Conservation (phyloP, 805 yeast genomes). For the Starmera caribaea region DNA sequence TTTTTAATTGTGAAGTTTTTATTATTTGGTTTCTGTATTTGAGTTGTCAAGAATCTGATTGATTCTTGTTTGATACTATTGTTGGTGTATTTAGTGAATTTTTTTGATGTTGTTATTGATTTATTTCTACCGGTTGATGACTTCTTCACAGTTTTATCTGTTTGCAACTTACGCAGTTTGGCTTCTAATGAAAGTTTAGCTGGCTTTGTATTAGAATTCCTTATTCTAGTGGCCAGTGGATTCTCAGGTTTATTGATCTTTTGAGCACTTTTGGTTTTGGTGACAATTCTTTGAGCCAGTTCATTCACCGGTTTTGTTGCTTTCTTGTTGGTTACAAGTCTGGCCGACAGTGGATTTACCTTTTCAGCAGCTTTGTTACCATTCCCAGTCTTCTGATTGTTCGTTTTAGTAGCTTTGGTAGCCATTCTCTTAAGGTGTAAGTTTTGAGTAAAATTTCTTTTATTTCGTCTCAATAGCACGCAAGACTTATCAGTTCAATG, state of each 20-base stretch:
- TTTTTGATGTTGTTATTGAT: no score
- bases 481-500: no score
- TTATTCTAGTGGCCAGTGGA: neutral
- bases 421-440: neutral
- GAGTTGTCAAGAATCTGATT: neutral
- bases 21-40: neutral
- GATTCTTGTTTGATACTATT: neutral
- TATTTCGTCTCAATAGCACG: no score
- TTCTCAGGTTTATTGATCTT: no score
- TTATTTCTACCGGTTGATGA: no score
- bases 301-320: neutral
- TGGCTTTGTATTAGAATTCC: neutral
- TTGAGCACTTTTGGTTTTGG: neutral
- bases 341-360: conserved; percentile 4
- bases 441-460: neutral
- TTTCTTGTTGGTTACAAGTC: neutral
- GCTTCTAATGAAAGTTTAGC: no score
- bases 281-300: neutral
- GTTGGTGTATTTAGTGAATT: neutral
- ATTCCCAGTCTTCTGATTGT: neutral
- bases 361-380: conserved; percentile 1
- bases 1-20: conserved; percentile 13
- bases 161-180: no score
- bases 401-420: neutral
- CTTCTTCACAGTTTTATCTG: no score